Conservation (phyloP, 78 protist species). For the Pigoraptor vietnamica region DNA sequence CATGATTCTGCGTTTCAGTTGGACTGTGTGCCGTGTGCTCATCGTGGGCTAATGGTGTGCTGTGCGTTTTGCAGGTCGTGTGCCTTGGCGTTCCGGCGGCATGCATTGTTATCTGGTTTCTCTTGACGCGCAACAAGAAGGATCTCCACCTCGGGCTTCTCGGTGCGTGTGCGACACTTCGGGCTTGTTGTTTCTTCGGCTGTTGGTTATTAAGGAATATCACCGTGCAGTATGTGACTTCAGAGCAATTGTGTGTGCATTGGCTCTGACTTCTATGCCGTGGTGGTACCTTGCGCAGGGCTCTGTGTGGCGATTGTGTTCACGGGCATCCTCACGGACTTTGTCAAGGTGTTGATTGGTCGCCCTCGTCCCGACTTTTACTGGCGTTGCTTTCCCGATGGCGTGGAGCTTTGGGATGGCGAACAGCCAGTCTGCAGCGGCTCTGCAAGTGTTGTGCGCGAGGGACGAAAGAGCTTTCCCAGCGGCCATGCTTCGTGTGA, state of each 20-base stretch:
- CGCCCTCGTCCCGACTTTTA: constrained; percentile 3
- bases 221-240: too few relatives aligned
- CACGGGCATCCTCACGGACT: background rate
- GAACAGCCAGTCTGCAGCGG: background rate
- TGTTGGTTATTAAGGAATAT: too few relatives aligned
- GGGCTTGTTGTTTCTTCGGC: too few relatives aligned
- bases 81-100: background rate
- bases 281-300: background rate
- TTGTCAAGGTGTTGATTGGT: background rate
- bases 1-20: background rate
- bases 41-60: too few relatives aligned
- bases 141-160: background rate
- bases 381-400: constrained; percentile 2
- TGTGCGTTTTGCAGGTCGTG: background rate
- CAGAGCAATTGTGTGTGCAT: too few relatives aligned
- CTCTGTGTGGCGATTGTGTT: background rate
- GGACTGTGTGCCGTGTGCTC: background rate
- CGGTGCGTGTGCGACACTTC: background rate
- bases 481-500: background rate
- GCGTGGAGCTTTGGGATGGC: background rate
- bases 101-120: background rate
- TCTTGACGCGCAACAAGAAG: background rate
- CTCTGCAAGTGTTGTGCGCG: background rate
- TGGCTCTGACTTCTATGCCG: too few relatives aligned
- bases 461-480: background rate